Percentiles rank a stretch among this genome's conserved stretches.
These are phyloP conservation scores for Stellera chamaejasme DNA, from an alignment of 345 rosid species.

Conservation along the genomic window DNA sequence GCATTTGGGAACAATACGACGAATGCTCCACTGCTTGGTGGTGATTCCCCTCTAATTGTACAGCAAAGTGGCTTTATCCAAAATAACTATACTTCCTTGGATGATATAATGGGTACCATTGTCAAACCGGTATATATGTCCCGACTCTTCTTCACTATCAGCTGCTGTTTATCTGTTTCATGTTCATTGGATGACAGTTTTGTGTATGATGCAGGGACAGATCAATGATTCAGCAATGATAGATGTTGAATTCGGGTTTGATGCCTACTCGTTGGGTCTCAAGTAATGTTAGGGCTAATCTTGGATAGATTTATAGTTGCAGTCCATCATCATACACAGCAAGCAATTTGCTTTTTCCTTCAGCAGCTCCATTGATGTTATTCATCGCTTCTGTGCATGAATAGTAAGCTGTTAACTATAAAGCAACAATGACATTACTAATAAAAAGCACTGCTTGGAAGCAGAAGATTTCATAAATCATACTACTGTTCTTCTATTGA, in stretches of 20 bases:
- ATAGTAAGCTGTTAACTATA: not conserved
- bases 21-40: slow-evolving; percentile 27
- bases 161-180: not conserved
- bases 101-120: slow-evolving; percentile 60
- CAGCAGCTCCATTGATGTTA: slow-evolving; percentile 3
- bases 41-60: slow-evolving; percentile 18
- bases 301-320: slow-evolving; percentile 14
- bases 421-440: too few species aligned
- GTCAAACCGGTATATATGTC: slow-evolving; percentile 46
- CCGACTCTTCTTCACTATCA: slow-evolving; percentile 4
- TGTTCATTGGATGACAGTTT: not conserved
- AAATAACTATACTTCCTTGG: slow-evolving; percentile 44
- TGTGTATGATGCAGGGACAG: slow-evolving; percentile 37
- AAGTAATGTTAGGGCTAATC: slow-evolving; percentile 5
- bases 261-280: slow-evolving; percentile 28
- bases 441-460: too few species aligned
- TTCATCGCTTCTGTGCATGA: slow-evolving; percentile 4
- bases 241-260: slow-evolving; percentile 55
- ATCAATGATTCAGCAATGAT: slow-evolving; percentile 23
- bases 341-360: slow-evolving; percentile 2
- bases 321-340: slow-evolving; percentile 8
- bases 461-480: too few species aligned
- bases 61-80: slow-evolving; percentile 36
- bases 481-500: too few species aligned
- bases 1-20: slow-evolving; percentile 19